Evolutionary conservation across 2,329 filamentous ascomycete genomes (phyloP).

Genomic region (Fusarium pseudograminearum): DNA sequence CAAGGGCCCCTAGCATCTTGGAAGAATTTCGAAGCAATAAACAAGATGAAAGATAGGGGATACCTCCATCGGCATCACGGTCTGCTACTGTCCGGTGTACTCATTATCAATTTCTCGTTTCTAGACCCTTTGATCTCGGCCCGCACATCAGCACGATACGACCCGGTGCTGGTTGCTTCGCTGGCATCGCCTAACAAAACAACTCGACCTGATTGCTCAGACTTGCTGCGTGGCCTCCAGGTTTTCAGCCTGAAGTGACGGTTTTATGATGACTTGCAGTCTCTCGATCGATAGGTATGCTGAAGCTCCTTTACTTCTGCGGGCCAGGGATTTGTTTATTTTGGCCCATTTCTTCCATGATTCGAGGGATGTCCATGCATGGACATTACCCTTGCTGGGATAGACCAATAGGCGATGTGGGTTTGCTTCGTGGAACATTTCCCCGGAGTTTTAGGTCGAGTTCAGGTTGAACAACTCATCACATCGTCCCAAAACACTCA

Average conservation of each 20-base stretch:
- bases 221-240: background rate
- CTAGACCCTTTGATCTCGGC: constrained; percentile 19
- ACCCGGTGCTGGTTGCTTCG: constrained; percentile 30
- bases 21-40: constrained; percentile 26
- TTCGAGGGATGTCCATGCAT: constrained; percentile 27
- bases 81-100: background rate
- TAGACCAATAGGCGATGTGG: constrained; percentile 15
- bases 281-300: constrained; percentile 9
- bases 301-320: constrained; percentile 1
- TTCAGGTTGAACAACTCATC: constrained; percentile 28
- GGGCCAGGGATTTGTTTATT: constrained; percentile 1
- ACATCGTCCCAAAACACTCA: background rate
- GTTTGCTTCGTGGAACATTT: constrained; percentile 31
- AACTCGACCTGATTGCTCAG: background rate
- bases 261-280: background rate
- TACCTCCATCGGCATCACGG: constrained; percentile 2
- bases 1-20: constrained; percentile 37
- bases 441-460: constrained; percentile 32
- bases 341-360: constrained; percentile 21
- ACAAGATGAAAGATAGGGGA: constrained; percentile 19
- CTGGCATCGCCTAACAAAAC: constrained; percentile 30
- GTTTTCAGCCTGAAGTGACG: constrained; percentile 1
- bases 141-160: constrained; percentile 29
- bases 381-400: constrained; percentile 10
- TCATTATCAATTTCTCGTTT: constrained; percentile 5